phyloP scores from a whole-genome alignment of 139 green algal genomes.

The Eudorina sp. region DNA sequence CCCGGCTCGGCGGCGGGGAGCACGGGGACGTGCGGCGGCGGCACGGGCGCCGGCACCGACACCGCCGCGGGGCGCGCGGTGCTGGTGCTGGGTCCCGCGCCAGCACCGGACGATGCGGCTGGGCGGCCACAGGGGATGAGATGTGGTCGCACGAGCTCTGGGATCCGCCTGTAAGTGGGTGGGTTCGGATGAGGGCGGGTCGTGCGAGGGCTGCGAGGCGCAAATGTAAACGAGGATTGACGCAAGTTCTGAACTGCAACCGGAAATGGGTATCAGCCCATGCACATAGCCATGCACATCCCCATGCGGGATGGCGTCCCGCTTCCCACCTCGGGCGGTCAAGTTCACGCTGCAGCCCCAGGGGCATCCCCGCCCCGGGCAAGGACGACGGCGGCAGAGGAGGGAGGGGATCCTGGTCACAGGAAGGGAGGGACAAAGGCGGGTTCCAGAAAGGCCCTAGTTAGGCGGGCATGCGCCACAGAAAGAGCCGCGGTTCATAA shows the following conservation, averaged over 20 bases:
- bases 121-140: conserved; percentile 5
- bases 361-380: not conserved
- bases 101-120: not conserved
- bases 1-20: not conserved
- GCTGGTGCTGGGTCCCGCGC: not conserved
- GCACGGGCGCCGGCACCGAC: not conserved
- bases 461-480: too few relatives aligned
- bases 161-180: not conserved
- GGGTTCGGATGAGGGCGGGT: too few relatives aligned
- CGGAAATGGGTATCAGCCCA: too few relatives aligned
- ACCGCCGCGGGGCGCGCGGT: not conserved
- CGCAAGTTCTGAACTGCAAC: too few relatives aligned
- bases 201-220: too few relatives aligned
- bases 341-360: conserved; percentile 14
- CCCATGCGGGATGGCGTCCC: too few relatives aligned
- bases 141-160: not conserved
- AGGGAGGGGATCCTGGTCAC: not conserved
- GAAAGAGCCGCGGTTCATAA: too few relatives aligned
- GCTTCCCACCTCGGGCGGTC: conserved; percentile 17
- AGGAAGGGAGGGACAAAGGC: too few relatives aligned
- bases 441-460: too few relatives aligned
- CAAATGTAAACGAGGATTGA: too few relatives aligned
- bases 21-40: conserved; percentile 10
- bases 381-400: not conserved
- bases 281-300: too few relatives aligned